Percentiles rank a stretch among this genome's conserved stretches.
Evolutionary conservation across 2,329 filamentous ascomycete genomes (phyloP).

Genomic region (Venturia carpophila): DNA sequence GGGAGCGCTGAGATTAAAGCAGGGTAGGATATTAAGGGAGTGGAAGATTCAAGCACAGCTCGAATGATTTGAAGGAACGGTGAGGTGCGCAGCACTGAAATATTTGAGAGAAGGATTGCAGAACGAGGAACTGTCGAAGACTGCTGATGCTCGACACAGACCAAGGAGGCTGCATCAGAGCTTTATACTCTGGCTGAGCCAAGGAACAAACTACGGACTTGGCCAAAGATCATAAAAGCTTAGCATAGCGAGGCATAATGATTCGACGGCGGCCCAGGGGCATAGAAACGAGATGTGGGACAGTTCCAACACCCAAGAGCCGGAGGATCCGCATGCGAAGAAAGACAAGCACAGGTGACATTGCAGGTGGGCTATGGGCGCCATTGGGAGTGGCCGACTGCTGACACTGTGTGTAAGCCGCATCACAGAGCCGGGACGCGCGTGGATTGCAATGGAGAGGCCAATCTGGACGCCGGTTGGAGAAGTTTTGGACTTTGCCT

Average conservation of each 20-base stretch:
- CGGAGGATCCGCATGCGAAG: slow-evolving; percentile 4
- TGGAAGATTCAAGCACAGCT: slow-evolving; percentile 15
- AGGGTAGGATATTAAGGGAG: background rate
- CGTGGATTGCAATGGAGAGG: background rate
- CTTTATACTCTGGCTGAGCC: background rate
- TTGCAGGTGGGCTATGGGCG: background rate
- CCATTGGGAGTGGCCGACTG: background rate
- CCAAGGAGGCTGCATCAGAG: background rate
- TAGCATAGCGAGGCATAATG: background rate
- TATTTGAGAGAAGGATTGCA: background rate
- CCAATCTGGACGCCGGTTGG: background rate
- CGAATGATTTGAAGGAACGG: background rate
- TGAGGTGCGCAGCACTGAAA: slow-evolving; percentile 9
- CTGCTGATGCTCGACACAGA: background rate
- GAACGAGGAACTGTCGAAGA: background rate
- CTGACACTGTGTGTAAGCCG: background rate
- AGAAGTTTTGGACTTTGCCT: background rate
- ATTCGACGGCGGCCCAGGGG: background rate
- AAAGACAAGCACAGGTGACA: slow-evolving; percentile 4
- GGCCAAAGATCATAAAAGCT: background rate
- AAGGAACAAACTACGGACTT: background rate
- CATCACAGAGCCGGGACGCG: background rate
- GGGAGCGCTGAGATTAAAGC: background rate
- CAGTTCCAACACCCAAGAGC: background rate
- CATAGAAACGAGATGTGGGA: background rate